Base-by-base conservation (phyloP, 1,284 basidiomycete species). In the Cutaneotrichosporon sp. region DNA sequence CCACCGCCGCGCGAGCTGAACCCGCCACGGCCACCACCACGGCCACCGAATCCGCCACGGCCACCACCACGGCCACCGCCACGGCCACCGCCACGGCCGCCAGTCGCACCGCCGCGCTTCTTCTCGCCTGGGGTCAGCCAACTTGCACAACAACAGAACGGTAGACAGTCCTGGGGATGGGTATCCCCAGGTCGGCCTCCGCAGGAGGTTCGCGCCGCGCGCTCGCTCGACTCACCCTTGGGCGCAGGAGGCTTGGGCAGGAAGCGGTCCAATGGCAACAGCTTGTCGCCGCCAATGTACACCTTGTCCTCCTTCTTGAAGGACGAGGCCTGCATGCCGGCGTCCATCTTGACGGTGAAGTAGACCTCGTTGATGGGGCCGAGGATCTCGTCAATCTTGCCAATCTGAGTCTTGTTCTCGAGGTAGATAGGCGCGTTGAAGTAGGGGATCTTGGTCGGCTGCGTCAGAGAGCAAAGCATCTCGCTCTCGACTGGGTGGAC, bases 351-450 rank as follows among this genome's bases (percentile, higher is more conserved):
- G 72, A 99, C 86, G 5, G 95, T 97, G 77, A 99, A 99, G 82
- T 89, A 98, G 64, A 99, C 94, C 80, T 99, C 93, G 81, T 99
- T 99, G 81, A 99, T 96, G 11, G 97, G 97, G 40, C 68, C 72
- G 38, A 79, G 65, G 67, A 98, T 93, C 79, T 99, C 92, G 74
- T 97, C 95, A 21, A 99, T 94, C 0, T 94, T 97, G 73, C 90
- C 84, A 36, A 98, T 88, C 56, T 91, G 87, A 10, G 94, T 93
- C 83, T 98, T 99, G 83, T 99, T 99, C 84, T 93, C 89, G 59
- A 99, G 87, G 81, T 97, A 99, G 79, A 99, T 97, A 61, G 97
- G 96, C 0, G 97, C 96, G 81, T 99, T 99, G 85, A 99, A 99
- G 83, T 97, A 97, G 0, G 97, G 97, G 16, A 99, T 91, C 84